A percentile compares a stretch with the other conserved stretches of the same genome.
Evolutionary conservation across 441 rosid species (phyloP).

Genomic region (Biscutella laevigata): DNA sequence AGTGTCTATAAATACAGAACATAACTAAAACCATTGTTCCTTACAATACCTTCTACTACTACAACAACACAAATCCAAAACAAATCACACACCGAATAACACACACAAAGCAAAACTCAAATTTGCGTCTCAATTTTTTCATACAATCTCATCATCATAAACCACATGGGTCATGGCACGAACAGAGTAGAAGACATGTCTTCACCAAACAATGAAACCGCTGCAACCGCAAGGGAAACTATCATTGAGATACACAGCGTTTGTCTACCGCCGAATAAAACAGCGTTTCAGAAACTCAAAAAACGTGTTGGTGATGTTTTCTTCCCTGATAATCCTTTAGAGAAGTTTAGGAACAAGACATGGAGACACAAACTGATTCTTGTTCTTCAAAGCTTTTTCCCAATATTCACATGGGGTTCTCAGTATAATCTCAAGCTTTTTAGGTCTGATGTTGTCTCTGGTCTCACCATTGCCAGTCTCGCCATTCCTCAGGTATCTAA

Average conservation of each 20-base stretch:
- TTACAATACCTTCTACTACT: no score
- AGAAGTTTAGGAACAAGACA: constrained; percentile 70
- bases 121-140: neutral
- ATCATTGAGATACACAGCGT: constrained; percentile 55
- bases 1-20: constrained; percentile 25
- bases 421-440: constrained; percentile 51
- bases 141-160: neutral
- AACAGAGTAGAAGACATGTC: constrained; percentile 32
- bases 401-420: constrained; percentile 77
- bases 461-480: constrained; percentile 98
- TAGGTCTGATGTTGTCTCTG: constrained; percentile 83
- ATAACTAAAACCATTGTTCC: constrained; percentile 9
- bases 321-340: constrained; percentile 92
- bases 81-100: neutral
- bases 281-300: constrained; percentile 60
- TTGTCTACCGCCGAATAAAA: constrained; percentile 51
- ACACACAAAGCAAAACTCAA: neutral
- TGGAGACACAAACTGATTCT: constrained; percentile 43
- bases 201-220: constrained; percentile 20
- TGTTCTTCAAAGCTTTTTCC: constrained; percentile 65
- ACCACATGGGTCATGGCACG: constrained; percentile 26
- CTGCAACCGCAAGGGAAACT: constrained; percentile 16
- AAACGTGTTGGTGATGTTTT: constrained; percentile 57
- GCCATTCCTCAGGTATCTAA: constrained; percentile 99
- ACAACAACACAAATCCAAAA: constrained; percentile 12